phyloP scores from a whole-genome alignment of 257 asterid species.

The Echium plantagineum region DNA sequence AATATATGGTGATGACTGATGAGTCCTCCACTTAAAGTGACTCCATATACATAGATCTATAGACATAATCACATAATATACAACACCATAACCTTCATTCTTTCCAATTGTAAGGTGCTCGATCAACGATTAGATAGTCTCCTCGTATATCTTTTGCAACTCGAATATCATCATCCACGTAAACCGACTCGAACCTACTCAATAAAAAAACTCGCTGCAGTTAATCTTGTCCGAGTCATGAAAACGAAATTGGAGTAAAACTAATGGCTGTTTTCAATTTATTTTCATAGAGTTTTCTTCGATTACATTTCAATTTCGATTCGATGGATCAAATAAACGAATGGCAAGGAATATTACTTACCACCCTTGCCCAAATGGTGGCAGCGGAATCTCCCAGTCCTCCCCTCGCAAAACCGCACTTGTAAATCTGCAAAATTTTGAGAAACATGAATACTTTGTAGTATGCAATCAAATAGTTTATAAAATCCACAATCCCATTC shows the following conservation, averaged over 20 bases:
- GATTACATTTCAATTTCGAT: too few species aligned
- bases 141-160: conserved; percentile 85
- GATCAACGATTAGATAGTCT: conserved; percentile 74
- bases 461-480: too few species aligned
- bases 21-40: too few species aligned
- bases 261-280: too few species aligned
- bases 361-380: conserved; percentile 97
- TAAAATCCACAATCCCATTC: too few species aligned
- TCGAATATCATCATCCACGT: conserved; percentile 82
- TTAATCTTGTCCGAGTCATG: neutral
- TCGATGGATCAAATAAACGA: too few species aligned
- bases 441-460: neutral
- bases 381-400: conserved; percentile 82
- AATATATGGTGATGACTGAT: too few species aligned
- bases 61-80: neutral
- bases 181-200: conserved; percentile 66
- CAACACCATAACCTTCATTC: conserved; percentile 25
- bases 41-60: too few species aligned
- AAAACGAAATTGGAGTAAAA: too few species aligned
- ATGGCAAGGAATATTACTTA: conserved; percentile 13
- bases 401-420: conserved; percentile 85
- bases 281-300: too few species aligned
- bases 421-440: conserved; percentile 43
- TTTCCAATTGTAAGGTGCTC: conserved; percentile 88
- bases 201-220: conserved; percentile 1